phyloP scores from a whole-genome alignment of 306 rosid genomes.

The Cucumis melo region DNA sequence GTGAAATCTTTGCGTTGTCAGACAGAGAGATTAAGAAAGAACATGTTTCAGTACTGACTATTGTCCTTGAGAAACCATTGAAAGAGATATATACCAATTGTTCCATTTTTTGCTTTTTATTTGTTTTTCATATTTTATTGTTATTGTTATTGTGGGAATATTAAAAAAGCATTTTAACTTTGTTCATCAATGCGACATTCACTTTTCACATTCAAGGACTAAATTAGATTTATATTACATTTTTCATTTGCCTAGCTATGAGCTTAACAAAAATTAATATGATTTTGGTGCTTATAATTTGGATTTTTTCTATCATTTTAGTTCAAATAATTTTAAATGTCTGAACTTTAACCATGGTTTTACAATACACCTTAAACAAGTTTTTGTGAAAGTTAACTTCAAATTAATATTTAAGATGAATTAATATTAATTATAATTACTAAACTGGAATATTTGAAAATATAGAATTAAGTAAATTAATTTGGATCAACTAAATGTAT shows the following conservation, averaged over 20 bases:
- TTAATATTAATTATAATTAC: too few species aligned
- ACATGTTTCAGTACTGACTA: background rate
- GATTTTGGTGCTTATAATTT: too few species aligned
- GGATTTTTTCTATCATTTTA: too few species aligned
- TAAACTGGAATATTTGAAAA: too few species aligned
- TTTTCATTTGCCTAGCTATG: background rate
- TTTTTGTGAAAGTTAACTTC: too few species aligned
- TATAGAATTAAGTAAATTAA: too few species aligned
- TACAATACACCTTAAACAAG: too few species aligned
- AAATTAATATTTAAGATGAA: too few species aligned
- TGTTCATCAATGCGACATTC: background rate
- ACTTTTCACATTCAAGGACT: background rate
- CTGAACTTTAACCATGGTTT: too few species aligned
- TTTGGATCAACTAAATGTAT: background rate
- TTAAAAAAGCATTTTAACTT: background rate
- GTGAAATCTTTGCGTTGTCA: slow-evolving; percentile 1
- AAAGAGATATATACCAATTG: background rate
- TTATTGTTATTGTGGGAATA: background rate
- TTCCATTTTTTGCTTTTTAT: background rate
- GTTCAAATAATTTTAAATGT: too few species aligned
- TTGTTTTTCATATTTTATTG: background rate
- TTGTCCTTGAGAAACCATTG: background rate
- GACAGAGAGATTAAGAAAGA: background rate
- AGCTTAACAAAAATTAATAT: too few species aligned
- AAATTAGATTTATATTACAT: background rate